Base-by-base conservation (phyloP, 2,329 filamentous ascomycete genomes). In the Byssoonygena ceratinophila region DNA sequence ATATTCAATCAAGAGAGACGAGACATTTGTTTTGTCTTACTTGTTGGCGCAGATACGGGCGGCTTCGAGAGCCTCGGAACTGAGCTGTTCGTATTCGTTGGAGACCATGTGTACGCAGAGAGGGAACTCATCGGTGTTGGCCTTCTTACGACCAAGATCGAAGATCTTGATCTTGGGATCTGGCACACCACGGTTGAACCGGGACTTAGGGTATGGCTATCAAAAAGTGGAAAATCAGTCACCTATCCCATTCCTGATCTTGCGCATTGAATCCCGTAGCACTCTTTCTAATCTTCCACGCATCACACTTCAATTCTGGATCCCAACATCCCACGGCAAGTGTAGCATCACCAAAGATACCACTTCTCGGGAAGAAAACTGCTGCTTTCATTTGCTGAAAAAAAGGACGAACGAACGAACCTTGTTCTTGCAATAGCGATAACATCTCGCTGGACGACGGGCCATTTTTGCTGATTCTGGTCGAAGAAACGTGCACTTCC, bases 341-440 rank as follows among this genome's bases (percentile, higher is more conserved):
- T 11, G 27, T 31, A 31, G 27, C 27, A 31, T 31, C 27, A 31
- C 27, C 27, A 11, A 31, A 31, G 27, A n/a, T n/a, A n/a, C n/a
- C n/a, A n/a, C n/a, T n/a, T n/a, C n/a, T n/a, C n/a, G n/a, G n/a
- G n/a, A n/a, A n/a, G n/a, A n/a, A n/a, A n/a, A n/a, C n/a, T n/a
- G n/a, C n/a, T n/a, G n/a, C n/a, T n/a, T n/a, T n/a, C n/a, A n/a
- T n/a, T n/a, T n/a, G n/a, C n/a, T n/a, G n/a, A n/a, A n/a, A n/a
- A n/a, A n/a, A n/a, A n/a, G n/a, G n/a, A n/a, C n/a, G n/a, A n/a
- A n/a, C n/a, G n/a, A n/a, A 76, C 85, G 77, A 74, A 94, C 89
- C 89, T 96, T 96, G 85, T 97, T 98, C 88, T 98, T 98, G 90
- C 92, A 98, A 87, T 98, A 98, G 73, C 92, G 85, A 84, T 95